These are phyloP conservation scores for Hordeum marinum DNA, from an alignment of 176 grass and related monocot genomes.

Conservation along the genomic window DNA sequence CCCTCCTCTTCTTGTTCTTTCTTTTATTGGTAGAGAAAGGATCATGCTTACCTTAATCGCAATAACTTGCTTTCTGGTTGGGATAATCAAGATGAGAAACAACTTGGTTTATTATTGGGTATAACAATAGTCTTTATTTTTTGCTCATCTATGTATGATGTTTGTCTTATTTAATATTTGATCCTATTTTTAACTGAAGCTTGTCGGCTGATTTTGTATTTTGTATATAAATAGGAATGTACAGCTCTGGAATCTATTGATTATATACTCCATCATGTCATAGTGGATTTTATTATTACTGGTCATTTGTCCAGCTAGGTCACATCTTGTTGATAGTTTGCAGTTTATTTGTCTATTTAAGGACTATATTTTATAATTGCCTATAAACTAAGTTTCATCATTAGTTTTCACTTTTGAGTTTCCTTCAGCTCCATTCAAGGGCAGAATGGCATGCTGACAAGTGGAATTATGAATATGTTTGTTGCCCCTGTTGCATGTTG, in stretches of 20 bases:
- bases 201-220: not conserved
- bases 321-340: not conserved
- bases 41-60: not conserved
- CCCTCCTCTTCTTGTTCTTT: not conserved
- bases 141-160: not conserved
- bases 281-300: not conserved
- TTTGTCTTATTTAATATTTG: not conserved
- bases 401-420: not conserved
- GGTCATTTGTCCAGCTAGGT: not conserved
- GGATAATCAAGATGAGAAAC: not conserved
- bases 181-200: not conserved
- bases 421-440: not conserved
- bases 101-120: not conserved
- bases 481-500: not conserved
- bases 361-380: not conserved
- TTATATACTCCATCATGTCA: not conserved
- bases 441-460: not conserved
- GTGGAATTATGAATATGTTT: not conserved
- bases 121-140: not conserved
- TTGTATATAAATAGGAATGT: not conserved
- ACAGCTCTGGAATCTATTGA: not conserved
- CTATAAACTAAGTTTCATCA: not conserved
- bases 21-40: not conserved
- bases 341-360: not conserved
- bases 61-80: not conserved